A percentile compares a stretch with the other conserved stretches of the same genome.
These are phyloP conservation scores for Xerocomus amazonicus DNA, from an alignment of 1,284 basidiomycete species.

Conservation along the genomic window DNA sequence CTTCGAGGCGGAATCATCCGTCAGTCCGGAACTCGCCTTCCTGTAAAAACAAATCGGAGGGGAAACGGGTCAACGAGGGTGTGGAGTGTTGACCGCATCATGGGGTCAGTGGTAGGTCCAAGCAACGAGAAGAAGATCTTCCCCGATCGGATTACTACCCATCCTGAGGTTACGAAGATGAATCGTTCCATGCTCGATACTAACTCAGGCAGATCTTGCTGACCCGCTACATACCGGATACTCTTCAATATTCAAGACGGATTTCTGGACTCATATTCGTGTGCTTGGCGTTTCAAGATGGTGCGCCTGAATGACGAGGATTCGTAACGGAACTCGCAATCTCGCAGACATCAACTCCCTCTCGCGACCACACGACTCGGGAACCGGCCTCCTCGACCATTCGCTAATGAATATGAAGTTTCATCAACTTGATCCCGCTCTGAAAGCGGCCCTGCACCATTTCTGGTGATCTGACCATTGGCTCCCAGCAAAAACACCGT, in stretches of 20 bases:
- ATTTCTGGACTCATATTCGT: background rate
- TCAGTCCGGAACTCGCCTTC: background rate
- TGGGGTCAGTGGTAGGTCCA: too few relatives aligned
- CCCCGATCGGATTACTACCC: background rate
- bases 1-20: conserved; percentile 1
- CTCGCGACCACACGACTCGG: background rate
- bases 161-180: background rate
- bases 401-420: background rate
- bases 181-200: background rate
- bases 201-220: background rate
- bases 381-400: background rate
- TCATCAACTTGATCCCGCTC: conserved; percentile 1
- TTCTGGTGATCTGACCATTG: background rate
- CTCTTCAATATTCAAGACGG: background rate
- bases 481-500: conserved; percentile 1
- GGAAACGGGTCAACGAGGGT: conserved; percentile 5
- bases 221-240: background rate
- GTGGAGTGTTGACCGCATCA: background rate
- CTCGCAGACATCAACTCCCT: background rate
- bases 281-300: conserved; percentile 16
- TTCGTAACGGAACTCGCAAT: background rate
- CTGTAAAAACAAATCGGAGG: background rate
- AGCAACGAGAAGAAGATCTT: background rate
- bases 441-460: conserved; percentile 1
- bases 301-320: background rate